A percentile compares a stretch with the other conserved stretches of the same genome.
Conservation (phyloP, 2,329 filamentous ascomycete species). For the Curvularia eragrostidis region DNA sequence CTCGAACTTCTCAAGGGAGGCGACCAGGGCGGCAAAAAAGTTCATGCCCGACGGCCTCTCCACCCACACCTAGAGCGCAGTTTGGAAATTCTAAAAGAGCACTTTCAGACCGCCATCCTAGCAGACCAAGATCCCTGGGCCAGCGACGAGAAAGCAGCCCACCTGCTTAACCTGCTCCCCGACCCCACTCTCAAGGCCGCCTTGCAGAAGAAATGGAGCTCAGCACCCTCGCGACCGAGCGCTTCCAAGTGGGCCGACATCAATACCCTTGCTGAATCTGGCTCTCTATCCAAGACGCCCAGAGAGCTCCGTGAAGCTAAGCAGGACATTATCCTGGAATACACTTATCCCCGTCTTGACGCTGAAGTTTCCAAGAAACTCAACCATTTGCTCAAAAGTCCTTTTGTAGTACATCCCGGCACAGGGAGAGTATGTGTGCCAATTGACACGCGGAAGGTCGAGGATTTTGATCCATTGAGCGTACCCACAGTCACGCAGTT, state of each 20-base stretch:
- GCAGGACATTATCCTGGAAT: slow-evolving; percentile 94
- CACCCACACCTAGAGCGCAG: slow-evolving; percentile 91
- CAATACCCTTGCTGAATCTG: slow-evolving; percentile 79
- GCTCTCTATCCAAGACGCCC: slow-evolving; percentile 74
- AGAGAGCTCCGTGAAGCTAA: slow-evolving; percentile 83
- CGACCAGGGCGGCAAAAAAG: slow-evolving; percentile 82
- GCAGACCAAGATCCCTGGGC: slow-evolving; percentile 86
- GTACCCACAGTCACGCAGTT: slow-evolving; percentile 91
- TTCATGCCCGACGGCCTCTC: slow-evolving; percentile 81
- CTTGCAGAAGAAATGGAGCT: slow-evolving; percentile 89
- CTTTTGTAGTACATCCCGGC: slow-evolving; percentile 94
- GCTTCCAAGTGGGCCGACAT: slow-evolving; percentile 93
- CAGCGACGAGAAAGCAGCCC: slow-evolving; percentile 69
- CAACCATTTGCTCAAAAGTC: slow-evolving; percentile 96
- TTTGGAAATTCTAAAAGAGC: slow-evolving; percentile 79
- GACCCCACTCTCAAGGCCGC: slow-evolving; percentile 79
- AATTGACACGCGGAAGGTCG: slow-evolving; percentile 76
- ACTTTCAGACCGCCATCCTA: slow-evolving; percentile 86
- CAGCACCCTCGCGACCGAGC: slow-evolving; percentile 77
- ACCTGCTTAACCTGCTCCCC: slow-evolving; percentile 83
- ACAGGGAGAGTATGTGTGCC: slow-evolving; percentile 95
- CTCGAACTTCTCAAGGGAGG: slow-evolving; percentile 89
- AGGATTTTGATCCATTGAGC: slow-evolving; percentile 82
- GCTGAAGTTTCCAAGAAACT: slow-evolving; percentile 97
- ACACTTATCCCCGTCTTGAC: slow-evolving; percentile 96